Base-by-base conservation (phyloP, 805 yeast genomes). In the Torulaspora maleeae region DNA sequence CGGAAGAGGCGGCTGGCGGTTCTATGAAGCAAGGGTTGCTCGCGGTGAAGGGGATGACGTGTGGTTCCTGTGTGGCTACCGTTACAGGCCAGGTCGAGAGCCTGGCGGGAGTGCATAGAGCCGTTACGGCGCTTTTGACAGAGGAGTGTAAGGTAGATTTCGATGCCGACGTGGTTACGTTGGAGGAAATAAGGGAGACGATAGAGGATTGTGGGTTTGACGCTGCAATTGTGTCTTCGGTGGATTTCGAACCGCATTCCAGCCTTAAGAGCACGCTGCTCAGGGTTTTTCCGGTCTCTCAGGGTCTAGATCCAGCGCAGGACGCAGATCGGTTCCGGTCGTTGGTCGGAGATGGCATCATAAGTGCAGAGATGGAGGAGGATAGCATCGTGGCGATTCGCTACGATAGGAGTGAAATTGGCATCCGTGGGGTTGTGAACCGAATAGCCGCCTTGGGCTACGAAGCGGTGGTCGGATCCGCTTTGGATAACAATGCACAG, bases 121-220 rank as follows among this genome's bases (percentile, higher is more conserved):
- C 74, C 0, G 72, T 75, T 2, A 86, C 90, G 1, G 84, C 96
- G 1, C 72, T 87, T 25, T 67, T 86, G 3, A 86, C 95, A 0
- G 93, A 86, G 53, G 77, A 79, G 39, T 96, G 90, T 2, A 58
- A 66, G 13, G 75, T 87, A 2, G 61, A 58, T 8, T 89, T 82
- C 58, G 65, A 64, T 30, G 51, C 65, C 1, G 27, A 44, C 0
- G 55, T 73, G 1, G 43, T 49, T 59, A 1, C 66, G 42, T 3
- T 43, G 11, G 74, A 68, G 1, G 55, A 54, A 3, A 59, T 89
- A 1, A 60, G 63, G 22, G 78, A 76, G 17, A 66, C 79, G 2
- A 75, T 90, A 12, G 95, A 87, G 49, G 85, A 83, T 55, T 77
- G 83, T 50, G 95, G 95, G 5, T 86, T 84, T 58, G 89, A 79